Evolutionary conservation across 306 rosid species (phyloP).

Genomic region (Ceratonia siliqua): DNA sequence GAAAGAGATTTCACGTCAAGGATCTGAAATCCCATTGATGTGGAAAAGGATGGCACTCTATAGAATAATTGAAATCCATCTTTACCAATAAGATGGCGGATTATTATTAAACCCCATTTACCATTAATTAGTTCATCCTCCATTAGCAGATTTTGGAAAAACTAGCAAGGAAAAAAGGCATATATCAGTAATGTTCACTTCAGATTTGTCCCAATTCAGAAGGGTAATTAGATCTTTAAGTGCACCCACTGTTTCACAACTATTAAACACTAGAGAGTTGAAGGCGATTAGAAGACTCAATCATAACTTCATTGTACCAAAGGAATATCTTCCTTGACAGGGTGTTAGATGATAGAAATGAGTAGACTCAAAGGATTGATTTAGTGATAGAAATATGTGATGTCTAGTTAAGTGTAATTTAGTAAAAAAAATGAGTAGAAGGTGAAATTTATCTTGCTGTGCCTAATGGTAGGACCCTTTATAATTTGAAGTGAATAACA

Average conservation of each 20-base stretch:
- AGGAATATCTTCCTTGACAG: not conserved
- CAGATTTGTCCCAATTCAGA: not conserved
- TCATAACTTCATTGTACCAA: not conserved
- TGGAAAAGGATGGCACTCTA: slow-evolving; percentile 33
- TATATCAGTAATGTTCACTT: not conserved
- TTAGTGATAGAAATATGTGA: no score
- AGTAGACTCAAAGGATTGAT: no score
- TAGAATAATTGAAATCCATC: slow-evolving; percentile 28
- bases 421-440: no score
- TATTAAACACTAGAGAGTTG: slow-evolving; percentile 5
- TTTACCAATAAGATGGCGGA: slow-evolving; percentile 31
- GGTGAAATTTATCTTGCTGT: not conserved
- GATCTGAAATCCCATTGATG: slow-evolving; percentile 34
- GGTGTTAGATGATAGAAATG: not conserved
- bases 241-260: not conserved
- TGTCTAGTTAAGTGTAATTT: no score
- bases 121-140: not conserved
- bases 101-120: slow-evolving; percentile 9
- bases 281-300: not conserved
- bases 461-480: slow-evolving; percentile 16
- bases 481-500: slow-evolving; percentile 20
- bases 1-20: slow-evolving; percentile 38
- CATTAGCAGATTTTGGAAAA: slow-evolving; percentile 20
- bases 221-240: not conserved
- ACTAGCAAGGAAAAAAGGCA: not conserved